Conservation (phyloP, 257 asterid species). For the Capsicum baccatum region DNA sequence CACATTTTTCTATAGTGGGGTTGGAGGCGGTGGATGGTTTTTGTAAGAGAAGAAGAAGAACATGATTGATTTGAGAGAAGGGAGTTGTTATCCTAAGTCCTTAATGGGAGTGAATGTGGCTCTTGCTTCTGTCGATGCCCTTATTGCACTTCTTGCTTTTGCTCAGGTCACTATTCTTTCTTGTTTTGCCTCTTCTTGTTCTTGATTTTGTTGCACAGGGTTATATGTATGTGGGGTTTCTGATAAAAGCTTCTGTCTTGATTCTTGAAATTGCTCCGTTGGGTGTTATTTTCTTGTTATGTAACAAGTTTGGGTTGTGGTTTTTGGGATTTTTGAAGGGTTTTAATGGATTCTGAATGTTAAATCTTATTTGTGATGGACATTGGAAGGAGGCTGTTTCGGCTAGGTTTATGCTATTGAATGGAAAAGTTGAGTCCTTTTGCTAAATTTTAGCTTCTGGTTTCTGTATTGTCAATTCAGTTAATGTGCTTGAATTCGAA, state of each 20-base stretch:
- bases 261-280: conserved; percentile 8
- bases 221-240: background rate
- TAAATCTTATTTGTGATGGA: background rate
- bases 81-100: conserved; percentile 62
- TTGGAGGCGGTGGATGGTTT: conserved; percentile 32
- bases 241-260: background rate
- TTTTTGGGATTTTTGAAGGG: conserved; percentile 26
- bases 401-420: conserved; percentile 11
- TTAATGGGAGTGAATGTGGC: conserved; percentile 68
- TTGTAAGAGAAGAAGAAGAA: conserved; percentile 23
- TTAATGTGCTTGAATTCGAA: background rate
- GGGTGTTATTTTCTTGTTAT: background rate
- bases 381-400: background rate
- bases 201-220: background rate
- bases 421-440: background rate
- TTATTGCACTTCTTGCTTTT: conserved; percentile 72
- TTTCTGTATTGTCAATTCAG: background rate
- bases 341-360: conserved; percentile 8
- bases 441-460: background rate
- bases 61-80: conserved; percentile 65
- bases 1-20: background rate
- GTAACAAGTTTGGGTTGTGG: background rate
- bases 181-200: background rate
- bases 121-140: conserved; percentile 68
- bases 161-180: conserved; percentile 52